Base-by-base conservation (phyloP, 805 yeast genomes). In the Torulaspora maleeae region DNA sequence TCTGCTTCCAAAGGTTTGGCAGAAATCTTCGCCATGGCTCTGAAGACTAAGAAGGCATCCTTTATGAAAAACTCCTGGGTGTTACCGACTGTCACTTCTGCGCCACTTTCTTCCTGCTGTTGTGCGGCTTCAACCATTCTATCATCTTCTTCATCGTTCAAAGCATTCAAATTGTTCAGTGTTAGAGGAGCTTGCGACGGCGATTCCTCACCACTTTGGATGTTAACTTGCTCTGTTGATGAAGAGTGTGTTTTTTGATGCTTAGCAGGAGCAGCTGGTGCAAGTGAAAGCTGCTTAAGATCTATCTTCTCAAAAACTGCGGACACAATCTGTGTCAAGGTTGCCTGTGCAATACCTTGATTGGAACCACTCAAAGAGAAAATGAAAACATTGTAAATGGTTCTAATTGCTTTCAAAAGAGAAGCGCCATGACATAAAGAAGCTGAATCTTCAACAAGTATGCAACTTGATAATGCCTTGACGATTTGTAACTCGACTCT, bases 301-400 rank as follows among this genome's bases (percentile, higher is more conserved):
- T 69, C 61, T 36, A 60, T 65, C 51, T 93, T 78, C 50, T 86
- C 95, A 68, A 88, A 93, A 9, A 90, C 83, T 7, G 86, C 81
- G 44, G 82, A 81, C 17, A 93, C 87, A 58, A 91, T 84, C 68
- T 93, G 99, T 2, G 95, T 86, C 53, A 93, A 73, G 6, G 93
- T 84, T 1, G 96, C 98, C 70, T 95, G 98, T 0, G 99, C 98
- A 48, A 90, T 82, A 1, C 89, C 86, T 67, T 93, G 99, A 61
- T 89, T 91, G 20, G 85, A 72, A 3, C 91, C 80, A 15, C 84
- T 80, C 48, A 85, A 72, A 0, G 97, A 88, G 45, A 87, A 76
- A 34, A 93, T 83, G 59, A 91, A 95, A 22, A 95, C 86, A 62
- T 89, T 90, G 70, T 93, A 93, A 22, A 91, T 87, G 59, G 87